Conservation (phyloP, 768 basidiomycete genomes). For the Boletus barrowsii region DNA sequence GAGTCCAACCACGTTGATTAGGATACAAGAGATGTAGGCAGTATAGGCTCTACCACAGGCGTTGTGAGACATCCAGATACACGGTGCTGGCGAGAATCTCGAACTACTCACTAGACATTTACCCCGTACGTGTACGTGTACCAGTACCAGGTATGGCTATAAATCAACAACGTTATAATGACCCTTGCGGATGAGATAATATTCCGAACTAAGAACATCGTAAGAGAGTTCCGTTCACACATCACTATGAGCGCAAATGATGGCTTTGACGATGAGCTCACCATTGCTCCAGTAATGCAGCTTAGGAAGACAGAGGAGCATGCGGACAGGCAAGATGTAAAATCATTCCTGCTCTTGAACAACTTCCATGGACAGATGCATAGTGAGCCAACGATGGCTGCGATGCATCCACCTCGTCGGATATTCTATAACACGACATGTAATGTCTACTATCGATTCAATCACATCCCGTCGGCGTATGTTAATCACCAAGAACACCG, state of each 20-base stretch:
- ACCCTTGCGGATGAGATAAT: constrained; percentile 69
- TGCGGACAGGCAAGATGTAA: constrained; percentile 78
- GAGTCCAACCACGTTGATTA: constrained; percentile 82
- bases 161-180: constrained; percentile 71
- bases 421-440: constrained; percentile 52
- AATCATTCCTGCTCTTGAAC: constrained; percentile 67
- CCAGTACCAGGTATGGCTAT: constrained; percentile 73
- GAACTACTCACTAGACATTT: constrained; percentile 55
- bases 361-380: constrained; percentile 78
- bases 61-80: background rate
- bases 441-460: background rate
- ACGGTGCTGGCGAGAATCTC: background rate
- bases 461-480: background rate
- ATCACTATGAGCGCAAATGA: background rate
- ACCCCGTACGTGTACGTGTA: constrained; percentile 68
- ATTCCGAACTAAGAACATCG: constrained; percentile 56
- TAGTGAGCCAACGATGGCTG: constrained; percentile 73
- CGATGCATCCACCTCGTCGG: constrained; percentile 79
- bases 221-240: background rate
- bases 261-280: constrained; percentile 24
- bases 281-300: constrained; percentile 81
- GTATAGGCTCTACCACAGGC: constrained; percentile 49
- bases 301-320: constrained; percentile 74
- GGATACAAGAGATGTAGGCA: constrained; percentile 69
- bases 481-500: background rate